These are phyloP conservation scores for Beauveria scarabaeidicola DNA, from an alignment of 2,329 filamentous ascomycete species.

Conservation along the genomic window DNA sequence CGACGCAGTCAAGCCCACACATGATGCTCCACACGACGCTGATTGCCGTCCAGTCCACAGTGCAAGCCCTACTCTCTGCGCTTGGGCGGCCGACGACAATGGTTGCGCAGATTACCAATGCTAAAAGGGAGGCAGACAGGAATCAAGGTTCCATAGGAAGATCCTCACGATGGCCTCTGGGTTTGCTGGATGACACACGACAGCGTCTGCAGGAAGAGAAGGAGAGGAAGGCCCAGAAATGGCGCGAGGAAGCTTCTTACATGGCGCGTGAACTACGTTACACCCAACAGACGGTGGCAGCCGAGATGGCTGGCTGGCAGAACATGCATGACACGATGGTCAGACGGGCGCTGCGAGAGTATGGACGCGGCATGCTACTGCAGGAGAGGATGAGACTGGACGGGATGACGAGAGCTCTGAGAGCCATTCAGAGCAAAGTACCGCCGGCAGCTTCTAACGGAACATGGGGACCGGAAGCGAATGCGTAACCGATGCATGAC, in stretches of 20 bases:
- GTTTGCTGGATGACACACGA: constrained; percentile 78
- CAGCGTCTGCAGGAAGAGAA: constrained; percentile 76
- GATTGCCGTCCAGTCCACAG: constrained; percentile 72
- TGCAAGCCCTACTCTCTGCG: constrained; percentile 70
- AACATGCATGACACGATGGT: constrained; percentile 76
- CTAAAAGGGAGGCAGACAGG: constrained; percentile 69
- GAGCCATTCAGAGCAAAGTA: constrained; percentile 40
- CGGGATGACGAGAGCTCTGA: constrained; percentile 69
- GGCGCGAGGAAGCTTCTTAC: constrained; percentile 60
- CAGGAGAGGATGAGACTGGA: constrained; percentile 72
- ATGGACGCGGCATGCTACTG: constrained; percentile 72
- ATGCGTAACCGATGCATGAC: background rate
- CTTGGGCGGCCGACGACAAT: constrained; percentile 72
- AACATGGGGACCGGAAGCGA: background rate
- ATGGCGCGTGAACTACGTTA: constrained; percentile 79
- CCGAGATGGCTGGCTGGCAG: constrained; percentile 89
- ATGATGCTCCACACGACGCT: constrained; percentile 66
- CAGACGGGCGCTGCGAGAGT: constrained; percentile 61
- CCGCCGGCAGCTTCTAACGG: background rate
- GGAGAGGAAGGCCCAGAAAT: constrained; percentile 66
- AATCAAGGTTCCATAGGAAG: constrained; percentile 66
- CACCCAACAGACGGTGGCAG: constrained; percentile 87
- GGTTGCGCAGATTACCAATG: constrained; percentile 64
- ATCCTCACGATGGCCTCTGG: constrained; percentile 70
- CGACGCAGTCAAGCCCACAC: constrained; percentile 65